Conservation (phyloP, 1,284 basidiomycete genomes). For the Cystobasidiaceae sp. region DNA sequence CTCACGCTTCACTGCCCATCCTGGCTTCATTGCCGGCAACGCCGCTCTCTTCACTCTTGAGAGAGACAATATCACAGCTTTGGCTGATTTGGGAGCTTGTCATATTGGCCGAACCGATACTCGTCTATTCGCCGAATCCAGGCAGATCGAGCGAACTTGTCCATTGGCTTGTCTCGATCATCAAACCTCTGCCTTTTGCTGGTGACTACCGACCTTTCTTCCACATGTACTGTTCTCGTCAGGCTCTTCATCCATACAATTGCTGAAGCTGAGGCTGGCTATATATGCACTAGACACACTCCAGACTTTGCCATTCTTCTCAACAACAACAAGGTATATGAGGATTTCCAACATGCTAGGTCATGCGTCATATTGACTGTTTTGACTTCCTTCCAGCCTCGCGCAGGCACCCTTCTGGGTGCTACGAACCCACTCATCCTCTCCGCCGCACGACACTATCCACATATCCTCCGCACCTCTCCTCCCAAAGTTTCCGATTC, state of each 20-base stretch:
- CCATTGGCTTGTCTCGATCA: constrained; percentile 65
- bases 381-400: constrained; percentile 56
- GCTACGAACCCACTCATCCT: constrained; percentile 94
- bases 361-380: background rate
- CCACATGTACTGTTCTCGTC: constrained; percentile 35
- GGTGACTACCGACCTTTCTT: constrained; percentile 45
- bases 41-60: constrained; percentile 61
- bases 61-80: constrained; percentile 50
- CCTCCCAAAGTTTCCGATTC: background rate
- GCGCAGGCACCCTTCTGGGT: constrained; percentile 75
- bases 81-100: constrained; percentile 94
- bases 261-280: background rate
- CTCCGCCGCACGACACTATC: constrained; percentile 84
- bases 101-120: constrained; percentile 76
- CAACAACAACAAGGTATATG: constrained; percentile 38
- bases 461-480: constrained; percentile 59
- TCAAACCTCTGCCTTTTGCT: constrained; percentile 57
- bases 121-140: constrained; percentile 78
- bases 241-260: background rate
- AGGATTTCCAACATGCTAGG: background rate
- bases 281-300: constrained; percentile 37
- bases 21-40: constrained; percentile 70
- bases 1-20: constrained; percentile 46
- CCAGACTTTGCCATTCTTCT: constrained; percentile 45
- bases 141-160: constrained; percentile 68